Evolutionary conservation across 2,329 filamentous ascomycete species (phyloP), one percentile per base, ranked within the genome.

Genomic region (Endocalyx cinctus): DNA sequence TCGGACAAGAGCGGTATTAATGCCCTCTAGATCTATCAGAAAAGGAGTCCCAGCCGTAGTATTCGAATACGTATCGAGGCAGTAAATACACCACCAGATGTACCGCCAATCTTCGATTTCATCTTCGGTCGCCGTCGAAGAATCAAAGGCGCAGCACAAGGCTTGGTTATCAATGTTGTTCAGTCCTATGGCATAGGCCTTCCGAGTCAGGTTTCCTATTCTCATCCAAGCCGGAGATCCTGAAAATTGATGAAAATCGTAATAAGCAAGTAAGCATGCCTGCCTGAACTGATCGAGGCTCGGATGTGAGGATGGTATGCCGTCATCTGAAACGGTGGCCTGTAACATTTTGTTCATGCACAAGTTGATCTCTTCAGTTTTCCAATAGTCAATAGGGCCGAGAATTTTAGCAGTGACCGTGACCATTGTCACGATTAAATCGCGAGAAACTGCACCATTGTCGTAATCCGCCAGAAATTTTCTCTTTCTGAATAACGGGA

Each of bases 51-150:
- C 51, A 1, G 49, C 46, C 6, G 54, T 39, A 3, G 58, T 51
- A 33, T 61, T 62, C 10, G 56, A 54, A 34, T 62, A 62, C 2
- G 53, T 47, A 33, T 62, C 59, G 3, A 62, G 45, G 17, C 53
- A 50, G 37, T 58, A 62, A 20, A 62, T 47, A 35, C 50, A 56
- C 58, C 58, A 61, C 54, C 57, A 62, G 25, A 59, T 31, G 17
- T 42, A 42, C 27, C 57, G 48, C 59, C 59, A 62, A 35, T 58
- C 52, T 33, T 60, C 51, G 2, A 56, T 46, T 5, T 59, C 55
- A n/a, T 56, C 53, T 10, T 52, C 41, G 5, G 31, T 47, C 29
- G 27, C 46, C 10, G 10, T 10, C 23, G 14, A 7, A 17, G 19
- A 11, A 25, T 51, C 45, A 33, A 51, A 48, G 37, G 43, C 48